phyloP scores from a whole-genome alignment of 495 filamentous ascomycete species.

The Neurospora sp. region DNA sequence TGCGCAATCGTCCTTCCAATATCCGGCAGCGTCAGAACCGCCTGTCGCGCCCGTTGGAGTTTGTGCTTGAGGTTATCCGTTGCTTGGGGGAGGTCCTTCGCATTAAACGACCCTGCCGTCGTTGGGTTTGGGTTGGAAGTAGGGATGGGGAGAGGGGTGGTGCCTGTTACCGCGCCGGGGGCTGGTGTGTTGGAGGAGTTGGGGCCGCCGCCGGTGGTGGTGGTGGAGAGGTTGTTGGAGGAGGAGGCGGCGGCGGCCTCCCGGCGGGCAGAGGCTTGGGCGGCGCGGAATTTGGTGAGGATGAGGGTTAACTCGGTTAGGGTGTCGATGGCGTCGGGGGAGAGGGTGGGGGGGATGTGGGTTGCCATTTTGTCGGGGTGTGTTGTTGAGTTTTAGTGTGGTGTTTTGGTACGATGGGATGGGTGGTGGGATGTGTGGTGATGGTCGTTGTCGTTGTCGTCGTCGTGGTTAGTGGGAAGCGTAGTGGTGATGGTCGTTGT shows the following conservation, averaged over 20 bases:
- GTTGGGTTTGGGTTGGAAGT: background rate
- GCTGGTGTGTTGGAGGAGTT: constrained; percentile 5
- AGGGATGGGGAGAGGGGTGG: constrained; percentile 16
- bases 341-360: constrained; percentile 36
- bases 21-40: constrained; percentile 63
- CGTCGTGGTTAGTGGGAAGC: background rate
- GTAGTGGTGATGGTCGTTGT: background rate
- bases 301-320: constrained; percentile 72
- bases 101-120: constrained; percentile 36
- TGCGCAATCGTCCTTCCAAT: constrained; percentile 61
- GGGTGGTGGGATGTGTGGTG: background rate
- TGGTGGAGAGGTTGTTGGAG: too few relatives aligned
- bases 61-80: constrained; percentile 68
- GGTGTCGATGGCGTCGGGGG: constrained; percentile 66
- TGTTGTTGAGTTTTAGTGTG: background rate
- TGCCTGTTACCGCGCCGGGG: constrained; percentile 25
- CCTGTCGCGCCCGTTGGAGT: constrained; percentile 63
- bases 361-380: constrained; percentile 14
- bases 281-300: constrained; percentile 58
- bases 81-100: constrained; percentile 68
- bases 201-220: too few relatives aligned
- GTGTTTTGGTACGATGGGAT: background rate
- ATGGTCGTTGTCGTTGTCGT: background rate
- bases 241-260: constrained; percentile 3
- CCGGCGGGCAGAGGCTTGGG: constrained; percentile 10